Evolutionary conservation across 179 eudicot species (phyloP), one percentile per base, ranked within the genome.

Genomic region (Actinidia arguta): DNA sequence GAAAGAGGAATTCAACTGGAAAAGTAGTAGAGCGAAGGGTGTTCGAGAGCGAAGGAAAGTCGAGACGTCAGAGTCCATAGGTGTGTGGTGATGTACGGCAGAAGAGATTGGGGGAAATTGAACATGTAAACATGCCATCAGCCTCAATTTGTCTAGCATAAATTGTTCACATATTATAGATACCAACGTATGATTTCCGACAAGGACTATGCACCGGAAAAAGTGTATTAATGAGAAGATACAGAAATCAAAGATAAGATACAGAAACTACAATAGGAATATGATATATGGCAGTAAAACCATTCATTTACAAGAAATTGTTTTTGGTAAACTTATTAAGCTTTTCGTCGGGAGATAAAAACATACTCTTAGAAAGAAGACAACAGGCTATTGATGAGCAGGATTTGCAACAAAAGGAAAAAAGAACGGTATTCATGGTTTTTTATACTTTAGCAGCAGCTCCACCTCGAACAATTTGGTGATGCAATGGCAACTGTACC

Each of bases 401-500:
- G 36, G 36, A 73, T 56, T 55, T 54, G 58, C 50, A 44, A 24
- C 52, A 81, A 4, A 36, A 25, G 51, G 67, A 76, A 73, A n/a
- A n/a, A n/a, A n/a, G n/a, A n/a, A n/a, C n/a, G 76, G 51, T 36
- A 82, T 52, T 44, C 55, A 13, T 18, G n/a, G 25, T 25, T 42
- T 36, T 14, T 55, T 16, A 81, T 50, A 44, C 36, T 20, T 56
- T 62, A 82, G 75, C 47, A 82, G 56, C 44, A 78, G 55, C 47
- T 85, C 82, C 83, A 96, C 99, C 99, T 93, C 78, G 93, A 90
- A 81, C 95, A 92, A 86, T 96, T 96, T 64, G 99, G 92, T 78
- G 91, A 88, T 83, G 99, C 99, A 89, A 96, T 96, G 75, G 99
- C 98, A 78, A 96, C 95, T 47, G 99, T 98, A 87, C 99, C 95